Base-by-base conservation (phyloP, 495 filamentous ascomycete genomes). In the Rhizodiscina lignyota region DNA sequence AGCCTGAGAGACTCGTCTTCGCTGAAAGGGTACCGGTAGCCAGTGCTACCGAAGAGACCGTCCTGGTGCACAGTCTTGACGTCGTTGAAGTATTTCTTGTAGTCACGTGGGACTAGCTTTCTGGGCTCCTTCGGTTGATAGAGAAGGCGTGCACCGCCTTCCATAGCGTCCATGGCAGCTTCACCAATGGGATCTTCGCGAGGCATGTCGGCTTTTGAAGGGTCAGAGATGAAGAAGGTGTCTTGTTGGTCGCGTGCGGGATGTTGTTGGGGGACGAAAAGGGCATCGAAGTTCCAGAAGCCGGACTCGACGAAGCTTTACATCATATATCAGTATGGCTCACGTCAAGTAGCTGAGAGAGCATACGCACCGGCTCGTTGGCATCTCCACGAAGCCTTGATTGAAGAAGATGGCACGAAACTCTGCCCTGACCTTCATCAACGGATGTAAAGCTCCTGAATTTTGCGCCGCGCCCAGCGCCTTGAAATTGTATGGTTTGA, bases 401-500 rank as follows among this genome's bases (percentile, higher is more conserved):
- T 91, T 84, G 58, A 97, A 97, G 74, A 96, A 94, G 55, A 94
- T 94, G 50, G 83, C 79, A 30, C 89, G 70, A 68, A 96, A 91
- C 58, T 94, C 89, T 39, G 77, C 66, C 32, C 86, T 76, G 40
- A 94, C 86, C 61, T 94, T 94, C 58, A 81, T 94, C 45, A 96
- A 63, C 2, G 89, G 89, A 60, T 96, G 87, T 40, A 97, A 61
- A 17, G 89, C 82, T 32, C 87, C 87, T n/a, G 78, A 65, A 18
- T 72, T 63, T 36, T 84, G 77, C 24, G 70, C 63, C 4, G 82
- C 77, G 39, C 89, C 89, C 41, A 85, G 70, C 13, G 89, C 78
- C 40, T 83, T 84, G 68, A 94, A 96, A 63, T 94, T 97, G 64
- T 94, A 94, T 21, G 86, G 81, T 63, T 97, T 96, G 60, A 94